Evolutionary conservation across 2,329 filamentous ascomycete genomes (phyloP).

Genomic region (Plenodomus lindquistii): DNA sequence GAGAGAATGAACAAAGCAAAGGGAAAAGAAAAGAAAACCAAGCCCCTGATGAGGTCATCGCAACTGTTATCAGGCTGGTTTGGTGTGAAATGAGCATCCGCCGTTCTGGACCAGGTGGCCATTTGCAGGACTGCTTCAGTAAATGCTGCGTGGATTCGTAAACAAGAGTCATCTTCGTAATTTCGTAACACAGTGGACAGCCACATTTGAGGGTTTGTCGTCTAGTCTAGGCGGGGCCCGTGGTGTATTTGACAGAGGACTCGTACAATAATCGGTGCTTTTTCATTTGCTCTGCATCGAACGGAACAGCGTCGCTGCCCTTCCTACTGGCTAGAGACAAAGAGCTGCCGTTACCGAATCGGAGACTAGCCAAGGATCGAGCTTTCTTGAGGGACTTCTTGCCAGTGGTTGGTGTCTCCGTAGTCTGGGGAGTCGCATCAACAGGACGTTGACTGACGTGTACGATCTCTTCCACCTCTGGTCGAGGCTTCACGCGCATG

Average conservation of each 20-base stretch:
- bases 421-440: conserved; percentile 16
- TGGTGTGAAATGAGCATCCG: not conserved
- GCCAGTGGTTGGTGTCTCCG: conserved; percentile 22
- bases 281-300: conserved; percentile 43
- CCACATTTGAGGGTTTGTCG: not conserved
- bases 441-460: conserved; percentile 30
- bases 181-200: conserved; percentile 16
- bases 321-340: conserved; percentile 38
- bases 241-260: conserved; percentile 20
- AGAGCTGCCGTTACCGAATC: conserved; percentile 35
- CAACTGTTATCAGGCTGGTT: conserved; percentile 1
- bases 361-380: conserved; percentile 39
- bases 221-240: conserved; percentile 2
- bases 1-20: too few species aligned
- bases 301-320: conserved; percentile 38
- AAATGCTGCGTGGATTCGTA: conserved; percentile 17
- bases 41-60: conserved; percentile 3
- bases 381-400: conserved; percentile 44
- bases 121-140: conserved; percentile 7
- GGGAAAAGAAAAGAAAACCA: conserved; percentile 14
- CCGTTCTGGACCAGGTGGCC: conserved; percentile 2
- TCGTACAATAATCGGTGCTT: conserved; percentile 43
- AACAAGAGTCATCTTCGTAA: conserved; percentile 20
- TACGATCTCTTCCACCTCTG: conserved; percentile 55
- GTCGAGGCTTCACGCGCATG: conserved; percentile 58